These are phyloP conservation scores for Geopyxis carbonaria DNA, from an alignment of 495 filamentous ascomycete genomes.

Conservation along the genomic window DNA sequence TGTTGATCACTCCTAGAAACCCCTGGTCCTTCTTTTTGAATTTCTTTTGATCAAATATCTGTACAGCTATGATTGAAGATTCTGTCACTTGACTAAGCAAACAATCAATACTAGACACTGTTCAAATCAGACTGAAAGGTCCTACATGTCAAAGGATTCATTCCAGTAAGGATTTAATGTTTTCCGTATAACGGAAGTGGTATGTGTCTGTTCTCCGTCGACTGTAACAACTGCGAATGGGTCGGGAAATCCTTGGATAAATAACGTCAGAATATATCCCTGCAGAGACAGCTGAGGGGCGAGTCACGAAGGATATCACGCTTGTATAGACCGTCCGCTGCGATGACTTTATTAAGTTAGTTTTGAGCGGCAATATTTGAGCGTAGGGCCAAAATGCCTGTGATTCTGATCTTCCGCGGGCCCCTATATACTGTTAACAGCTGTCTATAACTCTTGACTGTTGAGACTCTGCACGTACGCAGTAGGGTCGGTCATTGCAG, in stretches of 20 bases:
- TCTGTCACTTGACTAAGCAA: slow-evolving; percentile 43
- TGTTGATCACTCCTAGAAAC: slow-evolving; percentile 93
- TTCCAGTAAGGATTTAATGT: slow-evolving; percentile 99
- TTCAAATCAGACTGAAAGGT: not conserved
- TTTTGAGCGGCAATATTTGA: not conserved
- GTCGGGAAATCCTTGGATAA: slow-evolving; percentile 67
- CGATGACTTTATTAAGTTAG: slow-evolving; percentile 53
- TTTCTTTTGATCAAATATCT: slow-evolving; percentile 99
- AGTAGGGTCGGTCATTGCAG: slow-evolving; percentile 4
- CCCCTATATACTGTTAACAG: slow-evolving; percentile 22
- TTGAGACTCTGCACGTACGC: slow-evolving; percentile 3
- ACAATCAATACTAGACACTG: not conserved
- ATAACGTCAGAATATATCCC: not conserved
- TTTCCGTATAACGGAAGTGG: slow-evolving; percentile 87
- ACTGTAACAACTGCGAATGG: slow-evolving; percentile 95
- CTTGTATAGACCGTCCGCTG: slow-evolving; percentile 95
- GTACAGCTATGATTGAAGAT: slow-evolving; percentile 88
- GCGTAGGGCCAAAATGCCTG: slow-evolving; percentile 33
- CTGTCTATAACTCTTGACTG: not conserved
- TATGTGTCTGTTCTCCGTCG: slow-evolving; percentile 89
- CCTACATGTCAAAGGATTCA: slow-evolving; percentile 92
- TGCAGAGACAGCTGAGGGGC: slow-evolving; percentile 2
- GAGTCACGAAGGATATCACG: slow-evolving; percentile 94
- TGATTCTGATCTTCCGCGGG: slow-evolving; percentile 45
- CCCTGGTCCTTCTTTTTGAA: slow-evolving; percentile 99